Base-by-base conservation (phyloP, 2,329 filamentous ascomycete species). In the Akanthomyces uredinophilus region DNA sequence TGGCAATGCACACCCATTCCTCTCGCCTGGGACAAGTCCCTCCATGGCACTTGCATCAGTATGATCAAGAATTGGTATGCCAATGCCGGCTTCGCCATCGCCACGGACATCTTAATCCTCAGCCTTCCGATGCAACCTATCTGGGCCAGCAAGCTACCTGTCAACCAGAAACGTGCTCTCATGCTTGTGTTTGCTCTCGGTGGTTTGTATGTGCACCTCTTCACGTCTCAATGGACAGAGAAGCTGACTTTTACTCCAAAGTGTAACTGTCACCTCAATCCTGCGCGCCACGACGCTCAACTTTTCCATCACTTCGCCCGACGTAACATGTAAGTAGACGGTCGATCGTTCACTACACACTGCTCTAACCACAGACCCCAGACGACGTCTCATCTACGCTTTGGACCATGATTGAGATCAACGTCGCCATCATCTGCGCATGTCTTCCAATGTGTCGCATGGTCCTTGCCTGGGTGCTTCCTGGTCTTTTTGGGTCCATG, bases 1-100 rank as follows among this genome's bases (percentile, higher is more conserved):
- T 78, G 78, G 67, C 79, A 84, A 65, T 84, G 83, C 68, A 74
- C 62, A 2, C 83, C 82, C 2, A 72, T 84, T 47, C 61, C 68
- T 1, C 74, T 76, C 10, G 76, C 78, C 4, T 84, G 79, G 77
- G 72, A 81, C 62, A 78, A 76, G 64, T 70, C 70, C 1, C 66
- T 75, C 16, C 67, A 72, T 0, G 78, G 79, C 0, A 71, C 65
- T 4, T 83, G 81, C 66, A 78, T 83, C 66, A 74, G 74, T 64
- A 68, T 79, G 44, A 77, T 76, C 1, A 70, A 69, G 6, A 78
- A 79, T 64, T 84, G 81, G 80, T 78, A 80, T 61, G 74, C 78
- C 50, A 82, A 82, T 64, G 79, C 77, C 1, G 74, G 75, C 1
- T 77, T 79, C 64, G 81, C 79, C 55, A 78, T 82, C 39, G 65